A percentile compares a stretch with the other conserved stretches of the same genome.
These are phyloP conservation scores for Tricholoma furcatifolium DNA, from an alignment of 768 basidiomycete genomes.

Conservation along the genomic window DNA sequence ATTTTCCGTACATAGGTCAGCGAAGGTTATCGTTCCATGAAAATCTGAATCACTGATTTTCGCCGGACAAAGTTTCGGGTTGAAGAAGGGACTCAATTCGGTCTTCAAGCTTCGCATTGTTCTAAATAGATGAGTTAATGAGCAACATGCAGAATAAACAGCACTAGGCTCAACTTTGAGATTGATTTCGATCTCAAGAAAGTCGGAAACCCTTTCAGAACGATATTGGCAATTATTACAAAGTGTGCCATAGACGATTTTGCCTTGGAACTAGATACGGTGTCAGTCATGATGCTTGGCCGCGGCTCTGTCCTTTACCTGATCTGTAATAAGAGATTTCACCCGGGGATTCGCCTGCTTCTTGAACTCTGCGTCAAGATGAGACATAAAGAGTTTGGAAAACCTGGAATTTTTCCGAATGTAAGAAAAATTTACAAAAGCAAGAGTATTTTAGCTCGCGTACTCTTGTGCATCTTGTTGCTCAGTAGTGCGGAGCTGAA, in stretches of 20 bases:
- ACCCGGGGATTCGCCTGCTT: constrained; percentile 69
- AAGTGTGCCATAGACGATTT: constrained; percentile 74
- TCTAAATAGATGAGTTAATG: constrained; percentile 38
- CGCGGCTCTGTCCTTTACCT: constrained; percentile 39
- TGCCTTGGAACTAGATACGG: constrained; percentile 81
- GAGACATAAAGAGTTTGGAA: constrained; percentile 91
- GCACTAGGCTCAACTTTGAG: constrained; percentile 56
- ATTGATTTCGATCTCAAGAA: constrained; percentile 87
- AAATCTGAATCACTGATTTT: constrained; percentile 67
- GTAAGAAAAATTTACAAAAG: neutral
- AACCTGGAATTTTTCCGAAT: constrained; percentile 50
- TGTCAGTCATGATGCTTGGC: constrained; percentile 1
- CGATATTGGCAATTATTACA: constrained; percentile 68
- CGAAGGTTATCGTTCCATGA: neutral
- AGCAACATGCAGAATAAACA: neutral
- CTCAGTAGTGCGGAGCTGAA: constrained; percentile 76
- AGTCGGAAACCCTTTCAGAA: constrained; percentile 71
- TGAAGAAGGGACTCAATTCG: constrained; percentile 63
- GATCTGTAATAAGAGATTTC: constrained; percentile 68
- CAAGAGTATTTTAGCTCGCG: constrained; percentile 16
- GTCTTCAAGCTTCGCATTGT: constrained; percentile 71
- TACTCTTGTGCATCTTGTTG: constrained; percentile 99
- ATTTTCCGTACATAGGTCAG: neutral
- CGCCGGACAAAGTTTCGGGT: constrained; percentile 73
- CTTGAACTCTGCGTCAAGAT: constrained; percentile 84